Percentiles rank a stretch among this genome's conserved stretches.
These are phyloP conservation scores for Yueomyces sp. DNA, from an alignment of 1,139 yeast genomes.

Conservation along the genomic window DNA sequence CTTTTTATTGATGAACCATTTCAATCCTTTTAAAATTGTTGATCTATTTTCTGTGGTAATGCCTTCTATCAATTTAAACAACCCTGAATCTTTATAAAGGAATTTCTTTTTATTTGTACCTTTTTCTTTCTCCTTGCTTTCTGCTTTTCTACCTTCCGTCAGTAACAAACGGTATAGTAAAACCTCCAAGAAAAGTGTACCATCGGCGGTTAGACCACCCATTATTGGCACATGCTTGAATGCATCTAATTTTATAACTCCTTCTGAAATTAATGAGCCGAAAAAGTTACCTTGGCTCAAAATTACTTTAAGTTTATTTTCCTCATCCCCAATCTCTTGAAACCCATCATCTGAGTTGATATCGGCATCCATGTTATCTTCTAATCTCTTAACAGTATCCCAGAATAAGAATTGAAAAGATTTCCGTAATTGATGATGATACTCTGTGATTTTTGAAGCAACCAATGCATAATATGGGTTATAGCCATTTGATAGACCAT, in stretches of 20 bases:
- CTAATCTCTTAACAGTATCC: conserved; percentile 75
- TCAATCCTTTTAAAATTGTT: conserved; percentile 54
- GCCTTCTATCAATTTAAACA: conserved; percentile 46
- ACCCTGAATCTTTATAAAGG: conserved; percentile 39
- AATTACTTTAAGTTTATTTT: conserved; percentile 41
- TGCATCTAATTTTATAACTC: conserved; percentile 57
- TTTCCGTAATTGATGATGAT: conserved; percentile 55
- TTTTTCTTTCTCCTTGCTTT: conserved; percentile 34
- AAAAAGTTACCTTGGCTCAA: conserved; percentile 70
- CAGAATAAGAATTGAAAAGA: conserved; percentile 82
- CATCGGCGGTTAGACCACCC: conserved; percentile 58
- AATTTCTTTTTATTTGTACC: conserved; percentile 25
- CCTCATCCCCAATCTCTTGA: conserved; percentile 29
- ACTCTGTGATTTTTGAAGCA: conserved; percentile 60
- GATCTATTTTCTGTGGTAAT: conserved; percentile 41
- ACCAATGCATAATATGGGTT: conserved; percentile 85
- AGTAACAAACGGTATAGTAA: conserved; percentile 58
- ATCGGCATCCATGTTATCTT: conserved; percentile 29
- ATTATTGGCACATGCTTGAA: conserved; percentile 66
- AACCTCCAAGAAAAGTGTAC: conserved; percentile 59
- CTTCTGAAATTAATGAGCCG: conserved; percentile 64
- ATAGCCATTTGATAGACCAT: conserved; percentile 42
- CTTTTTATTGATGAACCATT: conserved; percentile 48
- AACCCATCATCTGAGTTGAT: conserved; percentile 30
- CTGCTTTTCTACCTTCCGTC: conserved; percentile 52